Evolutionary conservation across 768 basidiomycete species (phyloP).

Genomic region (Podaxis rugospora): DNA sequence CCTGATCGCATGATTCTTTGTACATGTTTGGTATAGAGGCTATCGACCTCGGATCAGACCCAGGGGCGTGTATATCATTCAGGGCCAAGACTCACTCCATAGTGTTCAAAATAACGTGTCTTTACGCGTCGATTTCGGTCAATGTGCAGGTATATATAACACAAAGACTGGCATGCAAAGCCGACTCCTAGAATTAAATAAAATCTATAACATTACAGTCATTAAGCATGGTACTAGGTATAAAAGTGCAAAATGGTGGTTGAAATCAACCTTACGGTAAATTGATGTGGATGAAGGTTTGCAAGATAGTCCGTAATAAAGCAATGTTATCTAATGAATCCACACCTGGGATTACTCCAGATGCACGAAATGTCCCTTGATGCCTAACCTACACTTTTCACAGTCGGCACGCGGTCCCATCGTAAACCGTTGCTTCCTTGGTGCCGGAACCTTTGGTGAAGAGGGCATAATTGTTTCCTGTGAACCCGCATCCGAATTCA

Average conservation of each 20-base stretch:
- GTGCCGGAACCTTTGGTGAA: slow-evolving; percentile 11
- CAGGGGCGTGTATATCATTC: neutral
- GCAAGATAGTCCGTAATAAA: neutral
- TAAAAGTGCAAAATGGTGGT: neutral
- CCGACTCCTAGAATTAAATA: neutral
- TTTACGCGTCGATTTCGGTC: neutral
- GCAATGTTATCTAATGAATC: neutral
- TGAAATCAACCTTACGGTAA: neutral
- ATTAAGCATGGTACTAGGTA: neutral
- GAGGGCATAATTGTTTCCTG: neutral
- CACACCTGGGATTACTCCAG: slow-evolving; percentile 34
- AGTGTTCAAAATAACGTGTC: neutral
- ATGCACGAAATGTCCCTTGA: slow-evolving; percentile 74
- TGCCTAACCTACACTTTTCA: slow-evolving; percentile 56
- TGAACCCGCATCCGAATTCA: neutral
- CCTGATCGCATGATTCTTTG: slow-evolving; percentile 8
- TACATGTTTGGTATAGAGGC: neutral
- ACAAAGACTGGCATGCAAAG: neutral
- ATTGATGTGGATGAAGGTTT: neutral
- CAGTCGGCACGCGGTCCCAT: slow-evolving; percentile 74
- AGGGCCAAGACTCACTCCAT: neutral
- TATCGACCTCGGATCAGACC: neutral
- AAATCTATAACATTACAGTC: neutral
- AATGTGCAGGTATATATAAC: neutral
- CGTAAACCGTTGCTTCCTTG: slow-evolving; percentile 46